Evolutionary conservation across 1,284 basidiomycete species (phyloP), one percentile per base, ranked within the genome.

Genomic region (Puccinia coronata): DNA sequence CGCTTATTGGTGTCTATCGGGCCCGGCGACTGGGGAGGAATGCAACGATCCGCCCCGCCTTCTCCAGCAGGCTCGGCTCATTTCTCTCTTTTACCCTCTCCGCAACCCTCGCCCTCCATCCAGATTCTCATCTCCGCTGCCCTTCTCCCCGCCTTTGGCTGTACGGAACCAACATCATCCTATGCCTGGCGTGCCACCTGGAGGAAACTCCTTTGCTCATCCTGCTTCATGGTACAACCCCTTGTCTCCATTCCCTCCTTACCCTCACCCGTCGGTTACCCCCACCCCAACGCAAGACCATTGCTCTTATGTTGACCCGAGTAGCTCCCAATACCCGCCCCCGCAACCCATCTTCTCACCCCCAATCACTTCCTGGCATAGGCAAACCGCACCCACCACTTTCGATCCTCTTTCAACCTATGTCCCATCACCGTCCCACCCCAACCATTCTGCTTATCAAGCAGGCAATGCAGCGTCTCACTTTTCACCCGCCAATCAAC

Each of bases 1-100:
- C 61, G 61, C 25, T 55, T 72, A n/a, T 76, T 59, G 23, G 31
- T 69, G 18, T 1, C 41, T 16, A 69, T 55, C 41, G 51, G 31
- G n/a, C n/a, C n/a, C n/a, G 71, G 53, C 9, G 71, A 81, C 49
- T 81, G 71, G 80, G 47, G 71, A n/a, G 61, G 43, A 47, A 51
- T 31, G 20, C 31, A 43, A 34, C 28, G 51, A 41, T 72, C 70
- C 0, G 69, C 41, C 16, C 57, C 70, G 20, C 80, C 80, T 12
- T 81, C 80, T 39, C 72, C 80, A 1, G 16, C 43, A 23, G 71
- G 59, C 34, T 74, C 80, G 25, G 49, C 63, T 31, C 39, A 53
- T 28, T 81, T 81, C 49, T 75, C 80, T 18, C 80, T 63, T 41
- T n/a, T 75, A 28, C 80, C 80, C 39, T 67, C 80, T 59, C 78